phyloP scores from a whole-genome alignment of 2,329 filamentous ascomycete species.

The Ophiostoma angusticollis region DNA sequence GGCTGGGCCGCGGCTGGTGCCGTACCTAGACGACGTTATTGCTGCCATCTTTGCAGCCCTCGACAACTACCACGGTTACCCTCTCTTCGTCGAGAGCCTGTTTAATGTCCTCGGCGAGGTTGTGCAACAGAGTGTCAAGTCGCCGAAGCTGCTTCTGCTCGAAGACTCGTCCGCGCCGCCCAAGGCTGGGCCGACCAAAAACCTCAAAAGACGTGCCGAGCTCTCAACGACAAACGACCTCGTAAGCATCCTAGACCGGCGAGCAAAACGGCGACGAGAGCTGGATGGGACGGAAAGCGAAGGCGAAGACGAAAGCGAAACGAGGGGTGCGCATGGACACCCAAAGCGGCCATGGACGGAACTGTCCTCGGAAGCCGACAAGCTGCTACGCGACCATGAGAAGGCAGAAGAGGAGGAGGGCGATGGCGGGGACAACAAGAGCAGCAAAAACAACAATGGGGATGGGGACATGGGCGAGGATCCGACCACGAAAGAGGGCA shows the following conservation, averaged over 20 bases:
- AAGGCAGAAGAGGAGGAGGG: conserved; percentile 19
- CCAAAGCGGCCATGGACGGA: conserved; percentile 24
- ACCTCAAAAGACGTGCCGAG: conserved; percentile 7
- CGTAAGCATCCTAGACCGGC: conserved; percentile 5
- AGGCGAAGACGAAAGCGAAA: conserved; percentile 12
- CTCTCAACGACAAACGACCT: conserved; percentile 5
- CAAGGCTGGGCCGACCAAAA: neutral
- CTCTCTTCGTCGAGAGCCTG: conserved; percentile 68
- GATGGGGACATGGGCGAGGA: conserved; percentile 22
- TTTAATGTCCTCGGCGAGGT: conserved; percentile 75
- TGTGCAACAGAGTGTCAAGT: conserved; percentile 65
- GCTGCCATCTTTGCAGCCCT: conserved; percentile 83
- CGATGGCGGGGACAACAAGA: conserved; percentile 17
- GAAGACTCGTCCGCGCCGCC: conserved; percentile 27
- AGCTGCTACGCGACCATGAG: conserved; percentile 13
- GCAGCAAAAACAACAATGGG: conserved; percentile 17
- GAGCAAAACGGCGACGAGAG: conserved; percentile 17
- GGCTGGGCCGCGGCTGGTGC: conserved; percentile 67
- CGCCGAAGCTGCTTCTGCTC: conserved; percentile 31
- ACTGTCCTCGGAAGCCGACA: conserved; percentile 15
- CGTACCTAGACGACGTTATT: conserved; percentile 84
- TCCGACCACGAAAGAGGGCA: conserved; percentile 16
- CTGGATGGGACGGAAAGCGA: too few species aligned
- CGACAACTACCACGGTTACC: conserved; percentile 93
- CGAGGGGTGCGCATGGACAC: conserved; percentile 22